Evolutionary conservation across 768 basidiomycete species (phyloP), one percentile per base, ranked within the genome.

Genomic region (Macrolepiota fuliginosa): DNA sequence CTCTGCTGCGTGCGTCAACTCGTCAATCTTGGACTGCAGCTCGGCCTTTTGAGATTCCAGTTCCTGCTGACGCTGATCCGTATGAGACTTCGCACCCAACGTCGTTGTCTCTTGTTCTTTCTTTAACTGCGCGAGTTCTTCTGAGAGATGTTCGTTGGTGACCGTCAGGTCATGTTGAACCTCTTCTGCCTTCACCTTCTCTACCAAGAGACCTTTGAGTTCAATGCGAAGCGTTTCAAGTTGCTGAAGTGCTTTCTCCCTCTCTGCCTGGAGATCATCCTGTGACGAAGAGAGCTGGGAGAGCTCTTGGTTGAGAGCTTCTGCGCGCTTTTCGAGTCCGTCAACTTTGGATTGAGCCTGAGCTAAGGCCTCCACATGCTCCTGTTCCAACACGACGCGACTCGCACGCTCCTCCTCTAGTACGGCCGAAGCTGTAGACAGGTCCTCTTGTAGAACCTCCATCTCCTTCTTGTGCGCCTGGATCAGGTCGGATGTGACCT

Each of bases 1-100:
- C 25, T 79, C 73, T 24, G 83, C 73, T 45, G 78, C 67, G 19
- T 72, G 70, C 17, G 71, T 68, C 42, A 76, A 71, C 35, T 72
- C 73, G 36, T 78, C 73, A 35, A 79, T 68, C 61, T 74, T 69
- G 12, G 67, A 66, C 61, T 76, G 74, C 1, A 81, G 69, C 40
- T 71, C 69, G 25, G 70, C 62, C 58, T 77, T 66, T 64, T 77
- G 70, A 46, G 71, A 69, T 68, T 79, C 73, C 64, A 74, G 64
- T 40, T 72, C 69, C 42, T 67, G 69, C 17, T 50, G 57, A 19
- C 37, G 46, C 24, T 49, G 9, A 56, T 69, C 65, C n/a, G 58
- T 56, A 4, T 57, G 56, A 12, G 62, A 63, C 17, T 72, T 69
- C n/a, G 69, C 69, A 22, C 75, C 73, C n/a, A 72, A 62, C 24